Evolutionary conservation across 2,329 filamentous ascomycete species (phyloP), one percentile per base, ranked within the genome.

Genomic region (Ophiostoma pallidulum): DNA sequence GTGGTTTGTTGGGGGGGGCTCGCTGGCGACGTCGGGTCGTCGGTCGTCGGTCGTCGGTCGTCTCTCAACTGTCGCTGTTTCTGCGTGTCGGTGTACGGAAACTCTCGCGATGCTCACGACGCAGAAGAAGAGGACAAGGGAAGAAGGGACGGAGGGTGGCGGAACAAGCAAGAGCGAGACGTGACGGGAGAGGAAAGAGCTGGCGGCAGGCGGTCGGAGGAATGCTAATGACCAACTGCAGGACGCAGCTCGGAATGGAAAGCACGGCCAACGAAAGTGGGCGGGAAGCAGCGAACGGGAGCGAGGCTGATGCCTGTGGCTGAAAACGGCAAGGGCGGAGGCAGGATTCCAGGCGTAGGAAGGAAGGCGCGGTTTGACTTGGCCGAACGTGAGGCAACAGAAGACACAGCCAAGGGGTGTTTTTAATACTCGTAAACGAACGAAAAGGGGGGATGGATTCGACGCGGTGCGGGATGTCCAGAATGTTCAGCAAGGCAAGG

Each of bases 161-260:
- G 41, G 41, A 44, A 44, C n/a, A n/a, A n/a, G n/a, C n/a, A n/a
- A n/a, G n/a, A 10, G 24, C 24, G 24, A 28, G 24, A 10, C 6
- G 5, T 28, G 24, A 10, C 24, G 24, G 10, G 24, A 28, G 24
- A 10, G 24, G 10, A 10, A 10, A 6, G 24, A 28, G 24, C 5
- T 28, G 24, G 20, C 32, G 36, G 4, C 42, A 24, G 16, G 32
- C 26, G n/a, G n/a, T n/a, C n/a, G n/a, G n/a, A n/a, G 42, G 47
- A 48, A 48, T 48, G 41, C 18, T 39, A 22, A 19, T 13, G 22
- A 48, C 18, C 39, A 42, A 20, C 24, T 20, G 35, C 22, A 38
- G 39, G 32, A 37, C 31, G 40, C 37, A 47, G 39, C 18, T 28
- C 46, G 46, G 46, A 49, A 41, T 49, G 47, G 47, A 32, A 45